phyloP scores from a whole-genome alignment of 1,284 basidiomycete genomes.

The Heterobasidion occidentale region DNA sequence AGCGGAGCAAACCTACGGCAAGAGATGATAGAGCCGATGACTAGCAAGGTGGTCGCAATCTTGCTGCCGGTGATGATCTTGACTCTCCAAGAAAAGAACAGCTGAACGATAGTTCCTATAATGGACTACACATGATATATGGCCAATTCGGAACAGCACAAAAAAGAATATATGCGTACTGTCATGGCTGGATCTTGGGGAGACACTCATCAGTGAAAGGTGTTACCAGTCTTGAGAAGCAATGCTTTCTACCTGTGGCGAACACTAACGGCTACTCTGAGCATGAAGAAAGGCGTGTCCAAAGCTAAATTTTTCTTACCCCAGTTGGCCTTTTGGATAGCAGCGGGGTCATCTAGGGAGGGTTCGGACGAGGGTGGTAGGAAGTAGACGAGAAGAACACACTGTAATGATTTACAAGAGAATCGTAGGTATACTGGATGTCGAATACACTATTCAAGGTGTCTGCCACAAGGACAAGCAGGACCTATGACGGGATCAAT shows the following conservation, averaged over 20 bases:
- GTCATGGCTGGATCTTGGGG: conserved; percentile 25
- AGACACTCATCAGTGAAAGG: not conserved
- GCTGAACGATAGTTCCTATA: conserved; percentile 30
- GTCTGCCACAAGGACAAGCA: conserved; percentile 26
- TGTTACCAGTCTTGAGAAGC: not conserved
- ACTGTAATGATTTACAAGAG: conserved; percentile 30
- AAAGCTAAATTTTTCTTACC: conserved; percentile 12
- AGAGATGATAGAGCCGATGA: conserved; percentile 21
- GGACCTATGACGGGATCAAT: conserved; percentile 18
- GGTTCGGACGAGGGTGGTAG: not conserved
- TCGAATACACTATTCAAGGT: conserved; percentile 32
- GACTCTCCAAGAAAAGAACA: conserved; percentile 37
- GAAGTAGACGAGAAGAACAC: conserved; percentile 1
- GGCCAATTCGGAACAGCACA: not conserved
- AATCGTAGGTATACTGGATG: conserved; percentile 28
- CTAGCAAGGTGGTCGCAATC: conserved; percentile 18
- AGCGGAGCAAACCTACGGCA: conserved; percentile 12
- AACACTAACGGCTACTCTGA: conserved; percentile 16
- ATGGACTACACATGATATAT: conserved; percentile 19
- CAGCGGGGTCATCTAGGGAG: conserved; percentile 15
- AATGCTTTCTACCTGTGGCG: conserved; percentile 19
- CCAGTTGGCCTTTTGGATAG: conserved; percentile 23
- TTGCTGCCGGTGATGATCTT: conserved; percentile 26
- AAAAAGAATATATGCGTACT: conserved; percentile 9
- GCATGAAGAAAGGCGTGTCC: too few species aligned